Percentiles rank a stretch among this genome's conserved stretches.
Conservation (phyloP, 805 yeast species). For the Soucietia sequanensis region DNA sequence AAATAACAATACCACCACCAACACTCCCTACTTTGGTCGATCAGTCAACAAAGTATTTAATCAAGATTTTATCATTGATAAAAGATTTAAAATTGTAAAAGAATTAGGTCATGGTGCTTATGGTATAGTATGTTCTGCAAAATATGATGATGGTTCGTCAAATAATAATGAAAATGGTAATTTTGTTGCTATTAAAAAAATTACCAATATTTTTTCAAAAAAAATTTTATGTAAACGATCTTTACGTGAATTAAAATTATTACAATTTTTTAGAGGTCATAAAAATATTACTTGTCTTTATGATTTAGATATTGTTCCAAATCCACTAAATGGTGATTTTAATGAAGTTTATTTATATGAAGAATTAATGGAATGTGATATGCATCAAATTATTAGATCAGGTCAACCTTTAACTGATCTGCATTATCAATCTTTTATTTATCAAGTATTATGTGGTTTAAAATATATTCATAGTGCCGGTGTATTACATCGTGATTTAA, state of each 20-base stretch:
- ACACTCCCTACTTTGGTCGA: slow-evolving; percentile 25
- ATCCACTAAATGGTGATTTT: slow-evolving; percentile 58
- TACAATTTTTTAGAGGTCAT: slow-evolving; percentile 94
- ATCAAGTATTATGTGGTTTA: slow-evolving; percentile 89
- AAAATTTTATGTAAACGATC: slow-evolving; percentile 91
- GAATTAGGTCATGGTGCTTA: slow-evolving; percentile 98
- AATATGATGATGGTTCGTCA: slow-evolving; percentile 70
- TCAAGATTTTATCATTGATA: slow-evolving; percentile 92
- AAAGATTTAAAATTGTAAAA: slow-evolving; percentile 81
- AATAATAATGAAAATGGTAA: slow-evolving; percentile 19
- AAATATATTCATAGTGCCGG: slow-evolving; percentile 89
- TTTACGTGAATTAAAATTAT: slow-evolving; percentile 80
- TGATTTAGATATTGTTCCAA: slow-evolving; percentile 88
- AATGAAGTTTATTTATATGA: slow-evolving; percentile 93
- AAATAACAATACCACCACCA: neutral
- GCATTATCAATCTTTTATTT: slow-evolving; percentile 89
- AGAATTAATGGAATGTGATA: slow-evolving; percentile 97
- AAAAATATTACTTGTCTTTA: slow-evolving; percentile 93
- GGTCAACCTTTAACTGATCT: slow-evolving; percentile 93
- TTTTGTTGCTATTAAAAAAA: slow-evolving; percentile 89
- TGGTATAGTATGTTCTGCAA: slow-evolving; percentile 94
- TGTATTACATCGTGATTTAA: slow-evolving; percentile 89
- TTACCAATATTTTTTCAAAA: slow-evolving; percentile 90
- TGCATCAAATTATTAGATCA: slow-evolving; percentile 94
- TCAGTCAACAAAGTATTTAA: slow-evolving; percentile 47